Evolutionary conservation across 1,284 basidiomycete species (phyloP), one percentile per base, ranked within the genome.

Genomic region (Tilletiopsis washingtonensis): DNA sequence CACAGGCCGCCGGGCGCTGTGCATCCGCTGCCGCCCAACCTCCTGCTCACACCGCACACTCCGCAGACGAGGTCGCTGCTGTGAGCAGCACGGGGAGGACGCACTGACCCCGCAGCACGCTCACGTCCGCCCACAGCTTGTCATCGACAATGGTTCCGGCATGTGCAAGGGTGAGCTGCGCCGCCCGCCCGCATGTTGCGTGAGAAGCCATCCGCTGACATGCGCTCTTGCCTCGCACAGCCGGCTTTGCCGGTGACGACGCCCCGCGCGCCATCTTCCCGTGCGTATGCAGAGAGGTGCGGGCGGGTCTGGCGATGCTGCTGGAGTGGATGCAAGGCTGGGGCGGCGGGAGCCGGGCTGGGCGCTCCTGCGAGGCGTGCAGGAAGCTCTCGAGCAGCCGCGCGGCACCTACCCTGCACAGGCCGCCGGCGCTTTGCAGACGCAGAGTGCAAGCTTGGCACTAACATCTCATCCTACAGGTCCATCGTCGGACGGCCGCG

Each of bases 401-500:
- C n/a, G n/a, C n/a, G n/a, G n/a, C n/a, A n/a, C n/a, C n/a, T n/a
- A n/a, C n/a, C n/a, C n/a, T n/a, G n/a, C n/a, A n/a, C n/a, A n/a
- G n/a, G n/a, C n/a, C n/a, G n/a, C n/a, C n/a, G n/a, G n/a, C n/a
- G n/a, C n/a, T n/a, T n/a, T n/a, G n/a, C n/a, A n/a, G n/a, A n/a
- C n/a, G n/a, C n/a, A n/a, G n/a, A n/a, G n/a, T n/a, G n/a, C n/a
- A n/a, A n/a, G n/a, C n/a, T n/a, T n/a, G n/a, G n/a, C n/a, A 45
- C n/a, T 46, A 12, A 42, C 27, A 5, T n/a, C 21, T 54, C 62
- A 54, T 62, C 62, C 56, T 67, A 61, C 63, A 86, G 85, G 38
- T 88, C 87, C 47, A 88, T 93, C 71, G 87, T 91, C 73, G 89
- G 88, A 74, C 86, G 89, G 65, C 87, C 88, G 61, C 85, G 88